Conservation (phyloP, 2,329 filamentous ascomycete genomes). For the Fusarium lateritium region DNA sequence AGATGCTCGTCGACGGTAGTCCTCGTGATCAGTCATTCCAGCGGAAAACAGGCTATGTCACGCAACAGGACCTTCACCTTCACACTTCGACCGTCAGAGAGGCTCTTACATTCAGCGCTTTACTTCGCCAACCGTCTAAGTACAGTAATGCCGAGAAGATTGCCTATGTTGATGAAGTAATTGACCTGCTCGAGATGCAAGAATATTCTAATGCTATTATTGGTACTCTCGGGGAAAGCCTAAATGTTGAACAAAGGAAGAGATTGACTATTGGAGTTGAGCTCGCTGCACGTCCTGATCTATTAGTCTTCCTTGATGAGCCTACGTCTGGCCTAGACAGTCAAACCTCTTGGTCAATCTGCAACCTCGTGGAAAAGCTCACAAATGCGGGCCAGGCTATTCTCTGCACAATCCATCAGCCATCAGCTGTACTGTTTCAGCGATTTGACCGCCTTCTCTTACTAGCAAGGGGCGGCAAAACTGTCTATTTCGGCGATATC, state of each 20-base stretch:
- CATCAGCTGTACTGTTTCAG: slow-evolving; percentile 51
- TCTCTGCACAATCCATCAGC: slow-evolving; percentile 69
- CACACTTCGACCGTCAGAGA: slow-evolving; percentile 77
- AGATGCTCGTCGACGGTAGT: slow-evolving; percentile 75
- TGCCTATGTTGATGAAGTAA: slow-evolving; percentile 83
- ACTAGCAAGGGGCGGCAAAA: slow-evolving; percentile 70
- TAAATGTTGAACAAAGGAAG: slow-evolving; percentile 72
- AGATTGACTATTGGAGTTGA: slow-evolving; percentile 70
- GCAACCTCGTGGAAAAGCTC: slow-evolving; percentile 71
- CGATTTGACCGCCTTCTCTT: slow-evolving; percentile 74
- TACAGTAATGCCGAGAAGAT: slow-evolving; percentile 79
- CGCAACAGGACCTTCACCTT: slow-evolving; percentile 86
- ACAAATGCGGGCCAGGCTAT: slow-evolving; percentile 67
- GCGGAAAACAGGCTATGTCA: slow-evolving; percentile 89
- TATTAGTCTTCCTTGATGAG: slow-evolving; percentile 71
- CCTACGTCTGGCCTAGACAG: slow-evolving; percentile 71
- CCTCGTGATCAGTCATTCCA: slow-evolving; percentile 83
- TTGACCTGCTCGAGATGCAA: slow-evolving; percentile 72
- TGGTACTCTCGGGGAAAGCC: slow-evolving; percentile 68
- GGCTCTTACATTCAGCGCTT: slow-evolving; percentile 83
- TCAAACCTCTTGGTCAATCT: slow-evolving; percentile 72
- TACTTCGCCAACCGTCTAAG: slow-evolving; percentile 81
- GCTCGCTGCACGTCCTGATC: slow-evolving; percentile 66
- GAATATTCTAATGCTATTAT: slow-evolving; percentile 74
- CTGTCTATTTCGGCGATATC: too few relatives aligned